These are phyloP conservation scores for Colletotrichum sojae DNA, from an alignment of 2,329 filamentous ascomycete species.

Conservation along the genomic window DNA sequence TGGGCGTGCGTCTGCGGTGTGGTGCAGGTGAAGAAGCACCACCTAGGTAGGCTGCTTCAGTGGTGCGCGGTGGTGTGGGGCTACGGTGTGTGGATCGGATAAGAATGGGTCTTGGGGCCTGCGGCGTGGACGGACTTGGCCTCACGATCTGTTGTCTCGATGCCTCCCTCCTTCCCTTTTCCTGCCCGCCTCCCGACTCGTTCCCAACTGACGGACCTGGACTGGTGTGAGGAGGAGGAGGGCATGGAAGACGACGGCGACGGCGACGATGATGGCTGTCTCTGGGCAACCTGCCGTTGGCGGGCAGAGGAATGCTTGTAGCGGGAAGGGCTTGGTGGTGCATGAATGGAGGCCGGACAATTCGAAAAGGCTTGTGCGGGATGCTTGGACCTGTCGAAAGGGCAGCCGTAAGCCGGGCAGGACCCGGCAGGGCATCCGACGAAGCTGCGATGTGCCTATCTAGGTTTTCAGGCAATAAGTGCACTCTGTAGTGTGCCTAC, in stretches of 20 bases:
- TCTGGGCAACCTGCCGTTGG: no score
- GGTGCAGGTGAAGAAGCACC: slow-evolving; percentile 2
- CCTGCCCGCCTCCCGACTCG: background rate
- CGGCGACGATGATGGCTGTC: background rate
- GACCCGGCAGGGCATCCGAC: no score
- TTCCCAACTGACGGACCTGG: background rate
- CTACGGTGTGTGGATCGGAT: slow-evolving; percentile 27
- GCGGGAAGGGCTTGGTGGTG: background rate
- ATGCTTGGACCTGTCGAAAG: no score
- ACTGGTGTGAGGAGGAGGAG: background rate
- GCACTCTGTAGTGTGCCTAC: no score
- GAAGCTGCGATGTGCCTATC: no score
- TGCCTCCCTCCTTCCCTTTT: background rate
- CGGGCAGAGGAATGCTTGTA: background rate
- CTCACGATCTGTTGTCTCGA: slow-evolving; percentile 7
- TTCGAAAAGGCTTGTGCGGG: no score
- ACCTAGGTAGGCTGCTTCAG: background rate
- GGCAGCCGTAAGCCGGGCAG: no score
- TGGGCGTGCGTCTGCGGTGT: slow-evolving; percentile 8
- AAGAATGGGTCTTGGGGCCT: slow-evolving; percentile 23
- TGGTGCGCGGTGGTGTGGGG: slow-evolving; percentile 1
- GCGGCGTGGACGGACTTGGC: slow-evolving; percentile 27
- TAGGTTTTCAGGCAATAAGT: no score
- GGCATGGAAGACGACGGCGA: background rate
- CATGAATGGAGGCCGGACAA: no score